Evolutionary conservation across 2,329 filamentous ascomycete species (phyloP).

Genomic region (Penicillium sp.): DNA sequence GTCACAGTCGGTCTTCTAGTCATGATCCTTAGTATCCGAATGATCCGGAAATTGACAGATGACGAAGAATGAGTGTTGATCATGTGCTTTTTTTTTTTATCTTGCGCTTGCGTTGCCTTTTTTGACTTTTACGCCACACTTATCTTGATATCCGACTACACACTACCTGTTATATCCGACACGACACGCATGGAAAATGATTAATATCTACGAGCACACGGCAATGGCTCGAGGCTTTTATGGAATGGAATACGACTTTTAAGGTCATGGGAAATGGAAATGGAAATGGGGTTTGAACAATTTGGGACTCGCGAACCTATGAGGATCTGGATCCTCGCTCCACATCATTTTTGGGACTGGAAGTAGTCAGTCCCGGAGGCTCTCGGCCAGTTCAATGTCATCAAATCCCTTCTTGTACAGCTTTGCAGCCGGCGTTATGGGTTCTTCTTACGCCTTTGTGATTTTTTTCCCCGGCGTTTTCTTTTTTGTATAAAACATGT

Average conservation of each 20-base stretch:
- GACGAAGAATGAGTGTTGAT: constrained; percentile 36
- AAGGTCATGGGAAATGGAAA: constrained; percentile 10
- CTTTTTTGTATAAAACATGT: constrained; percentile 17
- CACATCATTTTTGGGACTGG: background rate
- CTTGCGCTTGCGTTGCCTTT: constrained; percentile 12
- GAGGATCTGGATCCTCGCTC: constrained; percentile 12
- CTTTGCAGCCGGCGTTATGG: constrained; percentile 17
- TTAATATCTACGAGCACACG: constrained; percentile 23
- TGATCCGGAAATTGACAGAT: constrained; percentile 64
- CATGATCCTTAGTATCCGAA: constrained; percentile 91
- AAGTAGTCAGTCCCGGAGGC: background rate
- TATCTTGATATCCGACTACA: background rate
- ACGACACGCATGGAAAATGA: constrained; percentile 27
- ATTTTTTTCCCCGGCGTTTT: constrained; percentile 5
- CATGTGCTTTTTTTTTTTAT: constrained; percentile 4
- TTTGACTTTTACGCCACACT: background rate
- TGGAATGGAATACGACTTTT: constrained; percentile 13
- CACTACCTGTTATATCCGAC: constrained; percentile 1
- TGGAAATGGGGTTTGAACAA: constrained; percentile 16
- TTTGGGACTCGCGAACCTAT: constrained; percentile 20
- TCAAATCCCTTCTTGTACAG: constrained; percentile 12
- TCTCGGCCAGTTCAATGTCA: constrained; percentile 3
- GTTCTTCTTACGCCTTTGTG: background rate
- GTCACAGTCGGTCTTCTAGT: constrained; percentile 92
- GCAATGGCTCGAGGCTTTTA: constrained; percentile 13